Base-by-base conservation (phyloP, 139 green algal species). In the Nannochloris sp. region DNA sequence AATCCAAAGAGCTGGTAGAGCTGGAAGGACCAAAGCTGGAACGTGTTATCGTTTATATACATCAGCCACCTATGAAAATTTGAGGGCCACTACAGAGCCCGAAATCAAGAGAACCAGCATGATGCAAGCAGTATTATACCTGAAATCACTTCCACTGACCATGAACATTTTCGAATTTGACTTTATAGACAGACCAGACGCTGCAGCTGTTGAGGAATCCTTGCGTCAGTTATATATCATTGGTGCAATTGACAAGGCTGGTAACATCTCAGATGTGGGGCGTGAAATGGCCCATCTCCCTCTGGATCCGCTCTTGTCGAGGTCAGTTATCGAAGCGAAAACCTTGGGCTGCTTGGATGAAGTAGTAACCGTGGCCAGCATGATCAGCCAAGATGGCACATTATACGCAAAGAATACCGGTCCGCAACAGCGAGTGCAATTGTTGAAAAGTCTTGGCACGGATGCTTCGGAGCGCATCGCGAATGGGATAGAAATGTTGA, bases 1-100 rank as follows among this genome's bases (percentile, higher is more conserved):
- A 10, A 89, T 78, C 18, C 92, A 98, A 81, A 75, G 91, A 2
- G 85, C 87, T 5, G 91, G 91, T 0, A 68, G 92, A 4, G 91
- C 91, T 16, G 92, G 92, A 3, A 76, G 92, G 48, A 96, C 90
- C 2, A 55, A 75, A 19, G 69, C 87, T 3, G 89, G 89, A 24
- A 91, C 88, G 74, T 98, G 92, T 78, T 97, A 87, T 76, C 79
- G 92, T 29, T 78, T 98, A 18, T 98, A 98, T 85, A 95, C 84
- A 5, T 69, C 81, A 31, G 61, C 63, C 11, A 86, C 83, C 59
- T 94, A 85, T 62, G 83, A 96, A 55, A 73, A 93, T 44, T 91
- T 97, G 89, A 75, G 80, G 9, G 69, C 80, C 49, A 43, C 63
- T 49, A 90, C 84, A 10, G 68, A 78, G 2, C 90, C 91, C 43